A percentile compares a stretch with the other conserved stretches of the same genome.
Conservation (phyloP, 805 yeast genomes). For the Maudiozyma bulderi region DNA sequence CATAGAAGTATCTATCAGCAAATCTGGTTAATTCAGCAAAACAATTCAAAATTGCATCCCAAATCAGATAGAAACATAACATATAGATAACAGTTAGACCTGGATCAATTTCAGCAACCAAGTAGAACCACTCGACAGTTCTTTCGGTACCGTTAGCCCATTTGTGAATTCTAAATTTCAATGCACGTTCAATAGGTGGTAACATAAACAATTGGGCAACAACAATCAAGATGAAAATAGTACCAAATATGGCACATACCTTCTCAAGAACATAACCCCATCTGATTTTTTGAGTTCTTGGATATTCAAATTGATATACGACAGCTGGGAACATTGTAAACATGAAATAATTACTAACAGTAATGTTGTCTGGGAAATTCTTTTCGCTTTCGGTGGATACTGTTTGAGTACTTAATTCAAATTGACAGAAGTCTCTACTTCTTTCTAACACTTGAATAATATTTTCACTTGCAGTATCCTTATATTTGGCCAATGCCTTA, state of each 20-base stretch:
- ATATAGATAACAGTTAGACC: constrained; percentile 70
- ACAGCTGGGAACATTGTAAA: constrained; percentile 85
- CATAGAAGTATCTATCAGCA: constrained; percentile 89
- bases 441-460: constrained; percentile 32
- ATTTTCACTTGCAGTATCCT: constrained; percentile 20
- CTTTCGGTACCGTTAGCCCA: constrained; percentile 18
- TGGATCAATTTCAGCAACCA: constrained; percentile 65
- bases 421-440: constrained; percentile 57
- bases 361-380: constrained; percentile 66
- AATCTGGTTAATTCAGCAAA: constrained; percentile 81
- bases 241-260: constrained; percentile 74
- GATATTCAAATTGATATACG: constrained; percentile 74
- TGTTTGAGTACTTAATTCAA: constrained; percentile 58
- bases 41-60: constrained; percentile 89
- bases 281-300: constrained; percentile 62
- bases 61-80: constrained; percentile 75
- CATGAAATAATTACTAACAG: constrained; percentile 53
- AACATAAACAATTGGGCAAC: constrained; percentile 67
- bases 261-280: constrained; percentile 62
- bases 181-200: constrained; percentile 59
- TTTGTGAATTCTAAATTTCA: constrained; percentile 35
- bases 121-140: constrained; percentile 19
- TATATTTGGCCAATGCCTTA: constrained; percentile 34
- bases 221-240: constrained; percentile 70
- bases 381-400: constrained; percentile 1